Evolutionary conservation across 1,284 basidiomycete species (phyloP).

Genomic region (Ustilago vetiveriae): DNA sequence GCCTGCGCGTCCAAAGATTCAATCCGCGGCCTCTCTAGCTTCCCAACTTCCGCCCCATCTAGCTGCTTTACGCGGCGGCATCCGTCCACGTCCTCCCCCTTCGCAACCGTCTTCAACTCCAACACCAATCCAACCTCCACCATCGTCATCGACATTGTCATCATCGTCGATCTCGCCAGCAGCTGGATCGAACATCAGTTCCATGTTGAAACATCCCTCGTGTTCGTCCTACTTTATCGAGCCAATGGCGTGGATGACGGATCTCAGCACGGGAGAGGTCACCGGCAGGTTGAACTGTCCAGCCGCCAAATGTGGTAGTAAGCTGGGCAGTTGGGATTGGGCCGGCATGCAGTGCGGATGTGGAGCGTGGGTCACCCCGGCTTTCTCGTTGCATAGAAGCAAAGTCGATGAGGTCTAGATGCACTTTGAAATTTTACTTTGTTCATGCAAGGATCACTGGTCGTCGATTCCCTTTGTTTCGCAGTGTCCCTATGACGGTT

Average conservation of each 20-base stretch:
- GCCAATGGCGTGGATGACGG: conserved; percentile 97
- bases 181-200: too few relatives aligned
- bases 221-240: conserved; percentile 97
- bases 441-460: too few relatives aligned
- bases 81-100: not conserved
- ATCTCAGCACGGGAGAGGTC: conserved; percentile 78
- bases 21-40: conserved; percentile 48
- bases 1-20: conserved; percentile 20
- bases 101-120: not conserved
- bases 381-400: conserved; percentile 86
- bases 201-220: conserved; percentile 69
- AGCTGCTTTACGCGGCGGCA: conserved; percentile 51
- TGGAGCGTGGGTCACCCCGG: conserved; percentile 71
- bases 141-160: too few relatives aligned
- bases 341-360: conserved; percentile 92
- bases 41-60: conserved; percentile 56
- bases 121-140: too few relatives aligned
- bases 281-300: conserved; percentile 91
- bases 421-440: too few relatives aligned
- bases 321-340: conserved; percentile 97
- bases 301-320: conserved; percentile 84
- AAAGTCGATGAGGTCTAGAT: conserved; percentile 83
- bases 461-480: too few relatives aligned
- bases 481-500: too few relatives aligned
- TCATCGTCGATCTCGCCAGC: too few relatives aligned